phyloP scores from a whole-genome alignment of 139 green algal species.

The Trebouxia sp. region DNA sequence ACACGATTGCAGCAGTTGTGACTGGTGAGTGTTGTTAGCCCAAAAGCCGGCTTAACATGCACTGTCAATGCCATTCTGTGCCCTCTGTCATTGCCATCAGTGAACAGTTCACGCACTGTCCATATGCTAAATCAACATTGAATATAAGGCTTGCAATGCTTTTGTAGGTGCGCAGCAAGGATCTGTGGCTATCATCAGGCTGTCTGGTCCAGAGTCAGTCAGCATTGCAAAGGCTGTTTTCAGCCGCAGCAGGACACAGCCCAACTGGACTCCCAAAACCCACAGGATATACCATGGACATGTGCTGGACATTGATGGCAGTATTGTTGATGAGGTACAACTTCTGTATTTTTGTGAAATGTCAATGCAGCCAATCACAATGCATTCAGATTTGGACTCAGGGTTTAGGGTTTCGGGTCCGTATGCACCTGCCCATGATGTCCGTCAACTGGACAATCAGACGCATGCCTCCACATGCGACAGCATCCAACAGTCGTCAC shows the following conservation, averaged over 20 bases:
- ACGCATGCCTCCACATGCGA: too few species aligned
- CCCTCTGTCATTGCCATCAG: too few species aligned
- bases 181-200: constrained; percentile 86
- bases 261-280: constrained; percentile 57
- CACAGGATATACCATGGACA: constrained; percentile 87
- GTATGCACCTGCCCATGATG: too few species aligned
- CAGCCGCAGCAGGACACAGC: constrained; percentile 37
- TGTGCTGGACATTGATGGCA: constrained; percentile 56
- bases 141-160: neutral
- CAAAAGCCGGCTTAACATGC: neutral
- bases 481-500: too few species aligned
- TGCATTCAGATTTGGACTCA: too few species aligned
- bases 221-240: constrained; percentile 62
- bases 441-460: too few species aligned
- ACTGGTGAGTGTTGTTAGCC: constrained; percentile 56
- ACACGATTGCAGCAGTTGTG: constrained; percentile 81
- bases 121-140: neutral
- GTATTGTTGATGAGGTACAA: constrained; percentile 64
- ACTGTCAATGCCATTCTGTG: too few species aligned
- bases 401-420: too few species aligned
- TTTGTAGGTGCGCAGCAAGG: constrained; percentile 45
- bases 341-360: neutral
- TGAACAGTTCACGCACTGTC: too few species aligned
- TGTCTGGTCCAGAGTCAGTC: constrained; percentile 77
- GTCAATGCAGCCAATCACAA: too few species aligned